These are phyloP conservation scores for Colletotrichum viniferum DNA, from an alignment of 2,329 filamentous ascomycete species.

Conservation along the genomic window DNA sequence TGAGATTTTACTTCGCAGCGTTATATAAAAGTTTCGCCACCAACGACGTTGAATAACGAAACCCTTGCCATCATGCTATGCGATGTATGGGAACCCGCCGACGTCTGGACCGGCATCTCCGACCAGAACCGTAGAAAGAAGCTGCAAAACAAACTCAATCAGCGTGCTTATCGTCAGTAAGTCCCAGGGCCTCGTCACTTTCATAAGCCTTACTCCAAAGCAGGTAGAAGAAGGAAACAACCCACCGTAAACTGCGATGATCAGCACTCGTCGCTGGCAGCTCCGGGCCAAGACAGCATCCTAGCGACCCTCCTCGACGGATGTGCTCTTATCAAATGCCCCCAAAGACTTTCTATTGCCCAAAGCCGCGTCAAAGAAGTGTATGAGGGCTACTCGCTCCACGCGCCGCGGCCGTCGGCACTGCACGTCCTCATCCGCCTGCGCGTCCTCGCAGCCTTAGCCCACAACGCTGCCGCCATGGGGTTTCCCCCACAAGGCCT, in stretches of 20 bases:
- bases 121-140: background rate
- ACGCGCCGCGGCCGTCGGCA: background rate
- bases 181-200: fast-evolving
- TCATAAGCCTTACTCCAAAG: background rate
- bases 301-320: background rate
- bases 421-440: constrained; percentile 12
- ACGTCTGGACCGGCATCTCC: background rate
- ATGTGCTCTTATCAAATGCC: background rate
- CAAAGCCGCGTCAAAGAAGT: background rate
- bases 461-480: constrained; percentile 6
- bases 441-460: constrained; percentile 14
- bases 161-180: background rate
- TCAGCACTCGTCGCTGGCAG: background rate
- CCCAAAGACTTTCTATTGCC: background rate
- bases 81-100: background rate
- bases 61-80: background rate
- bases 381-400: background rate
- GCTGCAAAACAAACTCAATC: constrained; percentile 9
- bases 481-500: constrained; percentile 10
- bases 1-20: background rate
- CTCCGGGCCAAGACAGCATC: background rate
- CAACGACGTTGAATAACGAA: background rate
- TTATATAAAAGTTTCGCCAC: background rate
- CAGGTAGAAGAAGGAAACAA: background rate
- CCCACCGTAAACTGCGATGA: background rate